Percentiles rank a stretch among this genome's conserved stretches.
Evolutionary conservation across 441 rosid species (phyloP).

Genomic region (Eruca vesicaria): DNA sequence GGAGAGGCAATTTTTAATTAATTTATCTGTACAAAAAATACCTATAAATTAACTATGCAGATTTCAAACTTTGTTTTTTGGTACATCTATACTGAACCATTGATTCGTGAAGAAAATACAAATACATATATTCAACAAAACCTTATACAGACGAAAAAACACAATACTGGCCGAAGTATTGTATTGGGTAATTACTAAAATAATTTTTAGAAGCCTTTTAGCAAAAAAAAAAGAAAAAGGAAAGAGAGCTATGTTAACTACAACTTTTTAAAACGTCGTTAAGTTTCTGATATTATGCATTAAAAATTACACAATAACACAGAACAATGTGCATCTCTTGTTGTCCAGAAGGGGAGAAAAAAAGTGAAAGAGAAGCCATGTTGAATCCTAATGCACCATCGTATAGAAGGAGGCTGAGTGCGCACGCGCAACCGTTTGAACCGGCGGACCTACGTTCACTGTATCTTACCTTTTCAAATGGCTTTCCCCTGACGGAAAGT

Average conservation of each 20-base stretch:
- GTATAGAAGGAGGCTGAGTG: not conserved
- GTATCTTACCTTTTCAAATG: constrained; percentile 3
- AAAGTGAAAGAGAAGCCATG: not conserved
- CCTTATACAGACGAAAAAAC: not conserved
- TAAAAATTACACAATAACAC: not conserved
- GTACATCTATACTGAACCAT: not conserved
- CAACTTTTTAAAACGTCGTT: not conserved
- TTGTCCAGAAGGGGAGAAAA: not conserved
- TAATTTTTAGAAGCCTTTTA: not conserved
- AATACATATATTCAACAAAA: not conserved
- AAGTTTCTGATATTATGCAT: not conserved
- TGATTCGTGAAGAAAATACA: not conserved
- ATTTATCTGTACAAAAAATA: not conserved
- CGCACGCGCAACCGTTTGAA: not conserved
- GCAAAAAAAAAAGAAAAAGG: not conserved
- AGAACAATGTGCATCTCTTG: not conserved
- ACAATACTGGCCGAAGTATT: not conserved
- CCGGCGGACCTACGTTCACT: not conserved
- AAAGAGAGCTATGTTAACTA: not conserved
- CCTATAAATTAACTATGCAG: not conserved
- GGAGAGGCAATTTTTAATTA: not conserved
- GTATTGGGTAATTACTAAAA: not conserved
- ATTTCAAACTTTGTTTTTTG: not conserved
- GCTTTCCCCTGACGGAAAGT: constrained; percentile 8
- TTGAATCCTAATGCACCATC: not conserved